Evolutionary conservation across 371 early-diverging fungal genomes (phyloP).

Genomic region (Zychaea mexicana): DNA sequence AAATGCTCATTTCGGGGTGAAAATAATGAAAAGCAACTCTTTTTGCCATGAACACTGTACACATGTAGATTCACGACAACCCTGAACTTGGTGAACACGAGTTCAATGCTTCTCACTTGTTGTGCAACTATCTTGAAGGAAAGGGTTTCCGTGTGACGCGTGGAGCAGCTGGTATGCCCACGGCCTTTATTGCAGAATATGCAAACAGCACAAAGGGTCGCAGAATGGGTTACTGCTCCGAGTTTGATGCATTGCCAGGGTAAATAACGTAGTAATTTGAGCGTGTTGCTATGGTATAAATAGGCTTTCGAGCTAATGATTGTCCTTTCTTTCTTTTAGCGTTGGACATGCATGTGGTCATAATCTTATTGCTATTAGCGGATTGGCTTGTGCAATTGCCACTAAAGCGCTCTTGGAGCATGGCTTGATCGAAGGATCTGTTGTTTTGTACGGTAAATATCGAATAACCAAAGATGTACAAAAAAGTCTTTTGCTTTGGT

Average conservation of each 20-base stretch:
- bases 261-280: too few species aligned
- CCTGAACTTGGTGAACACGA: slow-evolving; percentile 70
- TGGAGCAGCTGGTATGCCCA: slow-evolving; percentile 55
- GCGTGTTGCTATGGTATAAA: too few species aligned
- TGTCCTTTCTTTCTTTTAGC: slow-evolving; percentile 9
- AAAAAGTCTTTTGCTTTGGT: not conserved
- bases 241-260: slow-evolving; percentile 29
- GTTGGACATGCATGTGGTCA: slow-evolving; percentile 73
- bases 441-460: slow-evolving; percentile 66
- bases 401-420: slow-evolving; percentile 54
- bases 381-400: slow-evolving; percentile 66
- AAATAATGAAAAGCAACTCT: too few species aligned
- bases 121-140: slow-evolving; percentile 57
- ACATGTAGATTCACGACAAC: slow-evolving; percentile 62
- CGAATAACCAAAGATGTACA: not conserved
- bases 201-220: slow-evolving; percentile 41
- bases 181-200: slow-evolving; percentile 67
- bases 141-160: slow-evolving; percentile 58
- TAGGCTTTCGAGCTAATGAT: too few species aligned
- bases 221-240: slow-evolving; percentile 57
- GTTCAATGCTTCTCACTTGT: slow-evolving; percentile 46
- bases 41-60: too few species aligned
- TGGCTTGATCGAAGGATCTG: slow-evolving; percentile 55
- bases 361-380: slow-evolving; percentile 71
- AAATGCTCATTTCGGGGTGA: too few species aligned